Evolutionary conservation across 805 yeast species (phyloP), one percentile per base, ranked within the genome.

Genomic region (Yamadazyma sp.): DNA sequence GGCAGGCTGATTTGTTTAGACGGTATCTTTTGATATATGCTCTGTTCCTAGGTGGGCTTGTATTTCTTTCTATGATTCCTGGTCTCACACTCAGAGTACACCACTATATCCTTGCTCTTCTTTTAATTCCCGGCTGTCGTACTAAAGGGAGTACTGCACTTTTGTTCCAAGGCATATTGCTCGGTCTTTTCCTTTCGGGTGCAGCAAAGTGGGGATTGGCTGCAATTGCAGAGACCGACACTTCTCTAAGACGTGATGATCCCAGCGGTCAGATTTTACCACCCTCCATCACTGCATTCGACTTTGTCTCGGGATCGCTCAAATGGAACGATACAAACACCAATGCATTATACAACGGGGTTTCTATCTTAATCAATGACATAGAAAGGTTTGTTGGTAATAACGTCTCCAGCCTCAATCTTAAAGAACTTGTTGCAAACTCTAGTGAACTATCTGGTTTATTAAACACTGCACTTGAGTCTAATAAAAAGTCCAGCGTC

Each of bases 171-270:
- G 98, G 97, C 2, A 74, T 91, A 1, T 63, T 91, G 16, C 56
- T 87, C 0, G 99, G 97, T 0, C 65, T 91, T 30, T 71, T 84
- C 34, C 68, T 89, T 5, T 83, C 90, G 15, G 99, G 99, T 0
- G 79, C 87, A 1, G 78, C 95, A 0, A 68, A 95, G 39, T 91
- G 99, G 99, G 97, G 93, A 39, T 80, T 84, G 52, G 97, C 95
- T 2, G 80, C 96, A 10, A 78, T 91, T 40, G 79, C 85, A 1
- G 96, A 91, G 53, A 86, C 96, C 0, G 74, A 74, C 17, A 62
- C 70, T 4, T 72, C 85, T 3, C 57, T 90, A 29, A 57, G 78
- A 39, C 68, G 97, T 47, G 84, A 84, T 13, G 95, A 85, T 49
- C 90, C 95, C 0, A 73, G 77, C 30, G 79, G 78, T 0, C 57